Evolutionary conservation across 2,329 filamentous ascomycete species (phyloP).

Genomic region (Trichoderma gracile): DNA sequence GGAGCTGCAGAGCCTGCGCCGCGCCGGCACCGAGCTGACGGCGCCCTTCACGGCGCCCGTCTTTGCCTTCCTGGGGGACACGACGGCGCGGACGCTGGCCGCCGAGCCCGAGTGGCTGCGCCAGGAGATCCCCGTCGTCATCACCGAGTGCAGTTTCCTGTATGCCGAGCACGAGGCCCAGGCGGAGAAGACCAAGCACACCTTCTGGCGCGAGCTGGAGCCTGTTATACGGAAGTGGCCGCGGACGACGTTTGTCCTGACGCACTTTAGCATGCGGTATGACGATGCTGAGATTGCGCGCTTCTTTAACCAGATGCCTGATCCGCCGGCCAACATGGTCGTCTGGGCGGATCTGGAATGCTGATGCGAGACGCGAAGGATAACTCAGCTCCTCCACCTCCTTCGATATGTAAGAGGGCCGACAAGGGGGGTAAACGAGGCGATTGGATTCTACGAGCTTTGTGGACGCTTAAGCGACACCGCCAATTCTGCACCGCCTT

Average conservation of each 20-base stretch:
- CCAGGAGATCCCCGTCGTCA: slow-evolving; percentile 46
- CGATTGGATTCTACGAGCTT: neutral
- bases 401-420: no score
- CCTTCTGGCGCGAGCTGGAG: slow-evolving; percentile 49
- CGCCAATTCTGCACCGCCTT: slow-evolving; percentile 5
- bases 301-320: slow-evolving; percentile 45
- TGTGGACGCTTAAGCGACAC: neutral
- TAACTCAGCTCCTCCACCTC: no score
- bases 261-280: slow-evolving; percentile 51
- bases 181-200: slow-evolving; percentile 50
- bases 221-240: slow-evolving; percentile 46
- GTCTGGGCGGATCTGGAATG: slow-evolving; percentile 49
- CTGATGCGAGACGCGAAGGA: neutral
- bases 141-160: slow-evolving; percentile 53
- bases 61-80: slow-evolving; percentile 52
- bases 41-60: slow-evolving; percentile 42
- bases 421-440: no score
- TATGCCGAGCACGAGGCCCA: slow-evolving; percentile 46
- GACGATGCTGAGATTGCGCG: slow-evolving; percentile 42
- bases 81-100: slow-evolving; percentile 44
- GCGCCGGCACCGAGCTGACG: slow-evolving; percentile 44
- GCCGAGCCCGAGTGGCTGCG: slow-evolving; percentile 44
- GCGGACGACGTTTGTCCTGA: slow-evolving; percentile 48
- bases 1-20: slow-evolving; percentile 43
- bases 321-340: slow-evolving; percentile 47